Percentiles rank a stretch among this genome's conserved stretches.
Evolutionary conservation across 352 stramenopile species (phyloP).

Genomic region (Phytopythium mirpurense): DNA sequence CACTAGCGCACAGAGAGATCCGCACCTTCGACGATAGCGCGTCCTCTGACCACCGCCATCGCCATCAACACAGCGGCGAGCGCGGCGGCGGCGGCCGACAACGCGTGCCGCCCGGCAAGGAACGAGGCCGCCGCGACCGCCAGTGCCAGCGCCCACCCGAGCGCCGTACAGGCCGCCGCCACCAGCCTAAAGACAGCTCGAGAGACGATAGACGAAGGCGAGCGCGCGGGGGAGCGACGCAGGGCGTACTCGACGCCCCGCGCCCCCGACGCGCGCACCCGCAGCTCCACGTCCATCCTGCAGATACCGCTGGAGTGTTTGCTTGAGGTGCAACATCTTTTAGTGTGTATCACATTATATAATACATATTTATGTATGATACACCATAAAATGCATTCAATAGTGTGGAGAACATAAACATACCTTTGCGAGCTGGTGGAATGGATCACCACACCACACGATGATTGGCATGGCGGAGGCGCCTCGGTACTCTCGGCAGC

Average conservation of each 20-base stretch:
- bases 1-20: too few species aligned
- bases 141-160: slow-evolving; percentile 1
- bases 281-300: slow-evolving; percentile 31
- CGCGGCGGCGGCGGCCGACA: neutral
- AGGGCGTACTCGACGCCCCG: slow-evolving; percentile 56
- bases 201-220: neutral
- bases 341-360: too few species aligned
- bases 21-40: slow-evolving; percentile 3
- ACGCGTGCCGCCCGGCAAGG: too few species aligned
- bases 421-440: too few species aligned
- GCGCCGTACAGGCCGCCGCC: neutral
- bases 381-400: too few species aligned
- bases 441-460: too few species aligned
- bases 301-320: too few species aligned
- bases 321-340: neutral
- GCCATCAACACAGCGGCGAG: neutral
- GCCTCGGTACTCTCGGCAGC: slow-evolving; percentile 50
- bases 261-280: slow-evolving; percentile 39
- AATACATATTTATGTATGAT: too few species aligned
- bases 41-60: neutral
- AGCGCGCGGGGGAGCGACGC: slow-evolving; percentile 5
- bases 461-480: slow-evolving; percentile 1
- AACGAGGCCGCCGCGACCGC: neutral
- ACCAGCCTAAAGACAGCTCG: neutral
- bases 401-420: too few species aligned